Evolutionary conservation across 2,329 filamentous ascomycete genomes (phyloP).

Genomic region (Neonectria ditissima): DNA sequence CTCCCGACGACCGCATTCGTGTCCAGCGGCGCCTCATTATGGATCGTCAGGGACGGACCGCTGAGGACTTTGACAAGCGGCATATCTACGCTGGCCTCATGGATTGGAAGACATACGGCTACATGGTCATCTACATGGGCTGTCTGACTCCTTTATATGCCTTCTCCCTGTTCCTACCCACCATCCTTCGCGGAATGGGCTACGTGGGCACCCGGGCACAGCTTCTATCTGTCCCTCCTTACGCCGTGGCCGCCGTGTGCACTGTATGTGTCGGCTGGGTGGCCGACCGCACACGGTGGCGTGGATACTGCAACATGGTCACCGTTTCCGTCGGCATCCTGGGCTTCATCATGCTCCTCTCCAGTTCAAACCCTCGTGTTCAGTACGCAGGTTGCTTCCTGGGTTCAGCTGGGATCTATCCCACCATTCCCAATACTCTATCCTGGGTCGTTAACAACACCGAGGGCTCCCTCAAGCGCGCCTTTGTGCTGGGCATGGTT

Average conservation of each 20-base stretch:
- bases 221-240: slow-evolving; percentile 69
- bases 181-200: slow-evolving; percentile 60
- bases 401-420: slow-evolving; percentile 78
- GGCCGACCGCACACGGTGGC: slow-evolving; percentile 72
- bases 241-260: slow-evolving; percentile 69
- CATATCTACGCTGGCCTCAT: slow-evolving; percentile 77
- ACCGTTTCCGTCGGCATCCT: slow-evolving; percentile 70
- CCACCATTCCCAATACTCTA: slow-evolving; percentile 76
- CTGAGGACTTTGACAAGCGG: slow-evolving; percentile 76
- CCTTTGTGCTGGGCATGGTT: slow-evolving; percentile 78
- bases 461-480: slow-evolving; percentile 72
- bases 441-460: slow-evolving; percentile 79
- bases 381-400: slow-evolving; percentile 78
- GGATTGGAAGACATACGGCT: slow-evolving; percentile 80
- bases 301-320: slow-evolving; percentile 76
- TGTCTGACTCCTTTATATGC: slow-evolving; percentile 63
- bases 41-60: slow-evolving; percentile 75
- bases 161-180: slow-evolving; percentile 68
- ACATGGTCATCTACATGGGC: slow-evolving; percentile 62
- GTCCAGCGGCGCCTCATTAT: slow-evolving; percentile 75
- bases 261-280: slow-evolving; percentile 73
- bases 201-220: slow-evolving; percentile 58
- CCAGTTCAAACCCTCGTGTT: slow-evolving; percentile 62
- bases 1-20: slow-evolving; percentile 72
- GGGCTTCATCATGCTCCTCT: slow-evolving; percentile 76